phyloP scores from a whole-genome alignment of 148 eudicot species.

The Pouteria glomerata region DNA sequence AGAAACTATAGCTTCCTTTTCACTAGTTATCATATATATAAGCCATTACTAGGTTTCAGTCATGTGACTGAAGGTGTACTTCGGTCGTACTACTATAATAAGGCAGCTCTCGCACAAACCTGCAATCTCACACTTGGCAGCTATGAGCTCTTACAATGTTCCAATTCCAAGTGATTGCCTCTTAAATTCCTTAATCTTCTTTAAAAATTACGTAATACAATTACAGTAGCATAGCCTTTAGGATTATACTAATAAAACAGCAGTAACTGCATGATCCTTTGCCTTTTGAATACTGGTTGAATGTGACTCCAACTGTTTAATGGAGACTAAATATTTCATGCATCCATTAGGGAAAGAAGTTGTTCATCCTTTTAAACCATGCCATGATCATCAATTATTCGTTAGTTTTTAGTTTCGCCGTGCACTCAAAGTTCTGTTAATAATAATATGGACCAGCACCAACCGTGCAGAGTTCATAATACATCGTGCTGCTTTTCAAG shows the following conservation, averaged over 20 bases:
- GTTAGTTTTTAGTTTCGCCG: not conserved
- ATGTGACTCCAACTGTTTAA: not conserved
- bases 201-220: not conserved
- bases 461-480: too few species aligned
- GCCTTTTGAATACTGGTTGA: not conserved
- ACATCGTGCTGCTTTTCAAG: not conserved
- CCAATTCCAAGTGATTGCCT: too few species aligned
- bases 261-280: not conserved
- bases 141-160: not conserved
- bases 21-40: too few species aligned
- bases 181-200: not conserved
- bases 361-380: not conserved
- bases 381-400: not conserved
- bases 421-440: not conserved
- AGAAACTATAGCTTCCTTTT: too few species aligned
- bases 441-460: too few species aligned
- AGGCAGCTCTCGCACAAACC: not conserved
- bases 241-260: not conserved
- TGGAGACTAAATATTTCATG: not conserved
- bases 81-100: not conserved
- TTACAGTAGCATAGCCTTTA: not conserved
- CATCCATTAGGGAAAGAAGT: not conserved
- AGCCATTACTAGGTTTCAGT: not conserved
- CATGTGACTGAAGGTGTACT: not conserved
- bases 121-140: not conserved